Percentiles rank a stretch among this genome's conserved stretches.
Evolutionary conservation across 176 grass and related monocot species (phyloP).

Genomic region (Lolium rigidum): DNA sequence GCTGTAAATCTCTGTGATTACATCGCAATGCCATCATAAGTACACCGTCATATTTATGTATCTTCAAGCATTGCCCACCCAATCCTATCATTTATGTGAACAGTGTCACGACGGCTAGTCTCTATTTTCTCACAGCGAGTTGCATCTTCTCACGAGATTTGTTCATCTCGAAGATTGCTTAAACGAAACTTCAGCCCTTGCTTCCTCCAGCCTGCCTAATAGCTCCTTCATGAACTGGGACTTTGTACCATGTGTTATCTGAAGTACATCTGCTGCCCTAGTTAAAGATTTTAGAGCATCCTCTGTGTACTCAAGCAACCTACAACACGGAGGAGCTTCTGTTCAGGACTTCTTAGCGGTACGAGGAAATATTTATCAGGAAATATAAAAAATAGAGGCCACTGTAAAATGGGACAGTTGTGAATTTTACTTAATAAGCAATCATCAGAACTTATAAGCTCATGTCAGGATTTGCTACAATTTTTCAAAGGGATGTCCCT

Average conservation of each 20-base stretch:
- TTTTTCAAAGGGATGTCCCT: conserved; percentile 1
- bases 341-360: conserved; percentile 13
- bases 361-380: not conserved
- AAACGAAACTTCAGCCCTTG: conserved; percentile 73
- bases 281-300: conserved; percentile 78
- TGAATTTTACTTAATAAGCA: conserved; percentile 19
- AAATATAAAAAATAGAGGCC: not conserved
- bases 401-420: not conserved
- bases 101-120: not conserved
- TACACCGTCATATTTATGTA: not conserved
- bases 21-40: not conserved
- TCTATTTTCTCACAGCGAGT: conserved; percentile 9
- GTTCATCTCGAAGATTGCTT: conserved; percentile 47
- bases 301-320: conserved; percentile 73
- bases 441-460: not conserved
- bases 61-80: conserved; percentile 1
- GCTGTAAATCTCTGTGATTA: not conserved
- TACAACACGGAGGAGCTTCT: conserved; percentile 31
- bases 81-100: not conserved
- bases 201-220: conserved; percentile 73
- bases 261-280: conserved; percentile 76
- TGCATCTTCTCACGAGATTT: conserved; percentile 32
- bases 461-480: not conserved
- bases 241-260: conserved; percentile 77
- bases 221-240: conserved; percentile 88